These are phyloP conservation scores for Macrolepiota fuliginosa DNA, from an alignment of 768 basidiomycete species.

Conservation along the genomic window DNA sequence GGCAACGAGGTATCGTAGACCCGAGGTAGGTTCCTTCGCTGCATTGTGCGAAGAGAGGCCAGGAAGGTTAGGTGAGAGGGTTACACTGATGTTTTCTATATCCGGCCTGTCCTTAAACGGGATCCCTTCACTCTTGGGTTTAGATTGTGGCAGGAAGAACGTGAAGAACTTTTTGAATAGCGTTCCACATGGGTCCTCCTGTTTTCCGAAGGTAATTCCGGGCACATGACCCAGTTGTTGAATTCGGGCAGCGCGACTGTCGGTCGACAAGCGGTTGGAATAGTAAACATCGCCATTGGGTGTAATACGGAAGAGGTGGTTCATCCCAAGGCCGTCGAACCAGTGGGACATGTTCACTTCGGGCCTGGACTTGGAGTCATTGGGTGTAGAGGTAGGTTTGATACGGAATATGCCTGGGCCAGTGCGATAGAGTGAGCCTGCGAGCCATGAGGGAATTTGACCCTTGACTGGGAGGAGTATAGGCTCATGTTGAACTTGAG, in stretches of 20 bases:
- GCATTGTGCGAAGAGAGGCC: constrained; percentile 4
- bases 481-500: constrained; percentile 3
- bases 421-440: constrained; percentile 2
- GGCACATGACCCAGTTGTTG: not conserved
- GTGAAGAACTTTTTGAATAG: constrained; percentile 10
- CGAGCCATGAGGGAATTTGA: constrained; percentile 2
- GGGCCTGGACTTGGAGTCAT: not conserved
- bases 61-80: constrained; percentile 3
- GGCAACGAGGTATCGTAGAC: constrained; percentile 1
- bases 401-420: not conserved
- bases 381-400: not conserved
- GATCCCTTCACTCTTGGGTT: not conserved
- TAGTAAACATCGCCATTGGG: constrained; percentile 8
- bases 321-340: constrained; percentile 2
- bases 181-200: not conserved
- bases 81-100: constrained; percentile 2
- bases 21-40: not conserved
- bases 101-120: not conserved
- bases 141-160: not conserved
- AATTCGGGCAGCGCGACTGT: not conserved
- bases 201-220: not conserved
- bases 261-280: constrained; percentile 4
- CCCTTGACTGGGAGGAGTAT: constrained; percentile 7
- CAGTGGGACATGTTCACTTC: constrained; percentile 6
- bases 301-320: constrained; percentile 1